Evolutionary conservation across 2,329 filamentous ascomycete genomes (phyloP).

Genomic region (Fusarium lateritium): DNA sequence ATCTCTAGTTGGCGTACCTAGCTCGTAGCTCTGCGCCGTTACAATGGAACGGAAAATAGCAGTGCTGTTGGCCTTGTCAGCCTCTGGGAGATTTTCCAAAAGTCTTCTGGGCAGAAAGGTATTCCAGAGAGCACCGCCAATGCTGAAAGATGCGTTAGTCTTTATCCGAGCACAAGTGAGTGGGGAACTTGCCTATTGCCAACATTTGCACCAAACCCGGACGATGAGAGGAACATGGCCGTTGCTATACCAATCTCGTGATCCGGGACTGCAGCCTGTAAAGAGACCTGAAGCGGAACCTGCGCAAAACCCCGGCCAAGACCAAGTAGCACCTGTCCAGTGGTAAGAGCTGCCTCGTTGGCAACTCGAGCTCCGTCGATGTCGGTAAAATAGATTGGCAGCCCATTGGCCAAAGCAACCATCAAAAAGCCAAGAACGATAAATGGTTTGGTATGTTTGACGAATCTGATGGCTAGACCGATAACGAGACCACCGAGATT

Average conservation of each 20-base stretch:
- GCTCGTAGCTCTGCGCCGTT: constrained; percentile 35
- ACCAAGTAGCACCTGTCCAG: constrained; percentile 50
- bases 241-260: constrained; percentile 55
- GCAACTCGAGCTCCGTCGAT: not conserved
- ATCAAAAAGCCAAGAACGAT: not conserved
- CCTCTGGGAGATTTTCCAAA: constrained; percentile 33
- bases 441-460: not conserved
- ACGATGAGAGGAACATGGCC: constrained; percentile 52
- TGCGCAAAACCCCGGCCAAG: constrained; percentile 47
- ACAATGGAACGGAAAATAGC: constrained; percentile 48
- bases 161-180: fast-evolving
- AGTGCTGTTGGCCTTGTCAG: constrained; percentile 26
- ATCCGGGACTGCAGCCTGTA: constrained; percentile 51
- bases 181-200: constrained; percentile 45
- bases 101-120: constrained; percentile 44
- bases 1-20: constrained; percentile 11
- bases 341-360: constrained; percentile 44
- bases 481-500: constrained; percentile 48
- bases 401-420: not conserved
- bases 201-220: constrained; percentile 49
- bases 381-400: constrained; percentile 28
- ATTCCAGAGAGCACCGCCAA: constrained; percentile 55
- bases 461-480: constrained; percentile 51
- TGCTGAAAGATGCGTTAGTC: constrained; percentile 32
- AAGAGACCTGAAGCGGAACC: constrained; percentile 52